Percentiles rank a stretch among this genome's conserved stretches.
Evolutionary conservation across 495 filamentous ascomycete genomes (phyloP).

Genomic region (Trypethelium eluteriae): DNA sequence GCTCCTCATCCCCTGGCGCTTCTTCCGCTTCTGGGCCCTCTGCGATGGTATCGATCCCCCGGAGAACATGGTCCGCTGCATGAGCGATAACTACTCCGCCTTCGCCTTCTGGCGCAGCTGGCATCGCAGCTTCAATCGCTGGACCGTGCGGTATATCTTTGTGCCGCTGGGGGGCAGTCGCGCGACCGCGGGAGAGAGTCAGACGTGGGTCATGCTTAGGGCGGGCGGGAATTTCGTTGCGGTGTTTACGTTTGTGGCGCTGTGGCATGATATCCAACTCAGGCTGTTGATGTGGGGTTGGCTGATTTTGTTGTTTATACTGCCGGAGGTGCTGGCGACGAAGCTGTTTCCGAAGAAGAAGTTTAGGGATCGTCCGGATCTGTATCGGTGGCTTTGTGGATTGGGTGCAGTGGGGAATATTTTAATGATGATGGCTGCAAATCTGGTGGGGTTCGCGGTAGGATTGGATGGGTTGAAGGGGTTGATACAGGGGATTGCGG

Average conservation of each 20-base stretch:
- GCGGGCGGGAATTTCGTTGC: conserved; percentile 61
- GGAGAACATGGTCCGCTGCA: conserved; percentile 97
- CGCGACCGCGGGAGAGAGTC: conserved; percentile 19
- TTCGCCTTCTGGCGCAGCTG: conserved; percentile 93
- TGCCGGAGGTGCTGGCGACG: conserved; percentile 71
- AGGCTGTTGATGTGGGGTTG: conserved; percentile 92
- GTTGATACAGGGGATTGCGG: conserved; percentile 64
- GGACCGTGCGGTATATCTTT: conserved; percentile 91
- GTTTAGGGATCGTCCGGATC: conserved; percentile 58
- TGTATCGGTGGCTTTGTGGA: conserved; percentile 73
- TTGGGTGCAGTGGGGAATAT: conserved; percentile 81
- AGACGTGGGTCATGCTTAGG: conserved; percentile 38
- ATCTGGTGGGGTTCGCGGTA: conserved; percentile 81
- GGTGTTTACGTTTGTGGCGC: conserved; percentile 95
- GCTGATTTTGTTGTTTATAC: conserved; percentile 86
- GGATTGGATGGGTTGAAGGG: conserved; percentile 79
- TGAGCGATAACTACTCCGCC: conserved; percentile 87
- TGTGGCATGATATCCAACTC: conserved; percentile 98
- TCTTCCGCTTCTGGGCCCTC: conserved; percentile 93
- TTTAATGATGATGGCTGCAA: conserved; percentile 92
- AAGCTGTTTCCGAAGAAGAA: conserved; percentile 61
- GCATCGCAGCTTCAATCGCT: conserved; percentile 91
- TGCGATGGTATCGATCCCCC: conserved; percentile 88
- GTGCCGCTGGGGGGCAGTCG: conserved; percentile 74
- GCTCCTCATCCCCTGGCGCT: conserved; percentile 89